phyloP scores from a whole-genome alignment of 352 stramenopile species.

The Pythium periplocum region DNA sequence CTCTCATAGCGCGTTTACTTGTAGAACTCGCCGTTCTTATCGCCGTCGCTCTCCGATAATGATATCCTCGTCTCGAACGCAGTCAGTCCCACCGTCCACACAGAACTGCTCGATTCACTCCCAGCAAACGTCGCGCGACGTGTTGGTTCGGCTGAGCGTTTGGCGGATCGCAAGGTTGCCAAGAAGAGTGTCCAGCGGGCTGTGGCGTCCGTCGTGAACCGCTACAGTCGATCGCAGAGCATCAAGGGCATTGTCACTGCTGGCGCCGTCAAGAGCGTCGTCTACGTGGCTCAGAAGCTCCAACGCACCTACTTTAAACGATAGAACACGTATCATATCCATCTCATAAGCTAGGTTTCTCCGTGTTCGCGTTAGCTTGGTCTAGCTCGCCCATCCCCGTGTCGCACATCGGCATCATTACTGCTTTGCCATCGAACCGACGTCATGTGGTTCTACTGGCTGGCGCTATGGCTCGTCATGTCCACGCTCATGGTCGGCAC shows the following conservation, averaged over 20 bases:
- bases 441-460: slow-evolving; percentile 11
- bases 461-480: slow-evolving; percentile 9
- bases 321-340: too few relatives aligned
- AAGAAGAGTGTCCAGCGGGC: slow-evolving; percentile 65
- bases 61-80: slow-evolving; percentile 49
- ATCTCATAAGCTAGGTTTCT: too few relatives aligned
- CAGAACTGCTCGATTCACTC: slow-evolving; percentile 43
- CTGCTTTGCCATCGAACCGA: too few relatives aligned
- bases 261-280: slow-evolving; percentile 68
- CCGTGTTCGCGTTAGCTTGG: too few relatives aligned
- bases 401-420: too few relatives aligned
- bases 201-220: slow-evolving; percentile 64
- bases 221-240: slow-evolving; percentile 85
- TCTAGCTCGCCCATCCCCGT: too few relatives aligned
- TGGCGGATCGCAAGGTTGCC: slow-evolving; percentile 27
- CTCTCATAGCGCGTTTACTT: neutral
- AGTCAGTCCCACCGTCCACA: slow-evolving; percentile 23
- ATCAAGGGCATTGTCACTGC: slow-evolving; percentile 87
- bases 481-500: slow-evolving; percentile 11
- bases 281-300: slow-evolving; percentile 82
- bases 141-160: slow-evolving; percentile 25
- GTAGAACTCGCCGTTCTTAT: slow-evolving; percentile 64
- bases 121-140: slow-evolving; percentile 41
- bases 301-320: slow-evolving; percentile 77
- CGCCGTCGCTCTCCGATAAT: slow-evolving; percentile 35